Evolutionary conservation across 2,329 filamentous ascomycete species (phyloP).

Genomic region (Colletotrichum coccodes): DNA sequence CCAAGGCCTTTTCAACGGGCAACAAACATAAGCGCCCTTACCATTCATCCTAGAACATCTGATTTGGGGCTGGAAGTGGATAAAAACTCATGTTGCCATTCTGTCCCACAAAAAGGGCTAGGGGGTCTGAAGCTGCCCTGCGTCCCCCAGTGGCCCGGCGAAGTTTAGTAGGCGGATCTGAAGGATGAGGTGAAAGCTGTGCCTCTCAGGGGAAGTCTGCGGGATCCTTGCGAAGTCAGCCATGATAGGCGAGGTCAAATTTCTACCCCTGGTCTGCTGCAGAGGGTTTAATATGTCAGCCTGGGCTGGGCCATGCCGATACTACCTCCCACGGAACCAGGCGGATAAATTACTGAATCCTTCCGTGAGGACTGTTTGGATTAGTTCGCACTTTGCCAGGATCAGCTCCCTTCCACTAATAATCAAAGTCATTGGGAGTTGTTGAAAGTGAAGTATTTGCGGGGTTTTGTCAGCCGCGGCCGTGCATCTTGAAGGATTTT

Average conservation of each 20-base stretch:
- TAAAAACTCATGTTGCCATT: background rate
- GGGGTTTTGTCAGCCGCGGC: background rate
- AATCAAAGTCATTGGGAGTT: no score
- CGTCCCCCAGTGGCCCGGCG: background rate
- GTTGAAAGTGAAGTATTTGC: background rate
- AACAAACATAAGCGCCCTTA: background rate
- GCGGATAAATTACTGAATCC: background rate
- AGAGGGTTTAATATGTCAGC: background rate
- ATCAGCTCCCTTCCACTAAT: no score
- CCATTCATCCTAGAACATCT: background rate
- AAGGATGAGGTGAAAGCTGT: background rate
- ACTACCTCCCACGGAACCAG: background rate
- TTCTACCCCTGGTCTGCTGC: background rate
- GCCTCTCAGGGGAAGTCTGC: background rate
- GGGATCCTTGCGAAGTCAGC: no score
- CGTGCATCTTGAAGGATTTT: background rate
- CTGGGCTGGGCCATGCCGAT: background rate
- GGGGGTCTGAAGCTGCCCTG: background rate
- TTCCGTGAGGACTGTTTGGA: background rate
- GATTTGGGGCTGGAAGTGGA: background rate
- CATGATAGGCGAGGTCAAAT: background rate
- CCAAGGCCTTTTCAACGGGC: background rate
- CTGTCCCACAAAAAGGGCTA: background rate
- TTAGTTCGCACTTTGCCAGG: background rate
- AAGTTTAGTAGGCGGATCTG: background rate